Conservation (phyloP, 129 eudicot genomes). For the Arctium minus region DNA sequence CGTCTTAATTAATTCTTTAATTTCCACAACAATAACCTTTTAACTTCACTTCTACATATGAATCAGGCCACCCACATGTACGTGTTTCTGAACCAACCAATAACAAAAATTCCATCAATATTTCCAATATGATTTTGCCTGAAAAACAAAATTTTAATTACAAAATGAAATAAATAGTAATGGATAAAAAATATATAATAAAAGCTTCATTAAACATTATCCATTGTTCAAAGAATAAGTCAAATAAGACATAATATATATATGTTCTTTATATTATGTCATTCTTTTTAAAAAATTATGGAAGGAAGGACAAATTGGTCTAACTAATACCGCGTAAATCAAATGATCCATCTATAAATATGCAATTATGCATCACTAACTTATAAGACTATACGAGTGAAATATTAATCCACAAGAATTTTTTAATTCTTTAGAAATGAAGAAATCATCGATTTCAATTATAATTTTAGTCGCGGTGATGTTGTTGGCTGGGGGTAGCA, state of each 20-base stretch:
- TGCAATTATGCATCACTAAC: background rate
- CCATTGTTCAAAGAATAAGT: background rate
- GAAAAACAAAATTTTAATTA: no score
- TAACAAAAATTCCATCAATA: background rate
- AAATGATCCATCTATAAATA: background rate
- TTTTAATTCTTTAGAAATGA: background rate
- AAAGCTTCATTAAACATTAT: background rate
- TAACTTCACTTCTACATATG: no score
- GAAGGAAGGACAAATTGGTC: background rate
- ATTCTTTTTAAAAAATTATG: background rate
- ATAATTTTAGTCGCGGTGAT: constrained; percentile 6
- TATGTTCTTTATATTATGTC: background rate
- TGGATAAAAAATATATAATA: background rate
- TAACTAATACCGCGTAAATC: background rate
- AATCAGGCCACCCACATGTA: background rate
- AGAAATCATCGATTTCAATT: background rate
- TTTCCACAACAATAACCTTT: no score
- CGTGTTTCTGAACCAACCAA: background rate
- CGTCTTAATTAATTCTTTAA: background rate
- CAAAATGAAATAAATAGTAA: background rate
- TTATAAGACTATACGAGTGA: background rate
- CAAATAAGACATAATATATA: background rate
- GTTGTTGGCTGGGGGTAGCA: constrained; percentile 6
- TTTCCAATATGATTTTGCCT: no score
- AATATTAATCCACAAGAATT: background rate